Conservation (phyloP, 179 eudicot species). For the Heliamphora pulchella region DNA sequence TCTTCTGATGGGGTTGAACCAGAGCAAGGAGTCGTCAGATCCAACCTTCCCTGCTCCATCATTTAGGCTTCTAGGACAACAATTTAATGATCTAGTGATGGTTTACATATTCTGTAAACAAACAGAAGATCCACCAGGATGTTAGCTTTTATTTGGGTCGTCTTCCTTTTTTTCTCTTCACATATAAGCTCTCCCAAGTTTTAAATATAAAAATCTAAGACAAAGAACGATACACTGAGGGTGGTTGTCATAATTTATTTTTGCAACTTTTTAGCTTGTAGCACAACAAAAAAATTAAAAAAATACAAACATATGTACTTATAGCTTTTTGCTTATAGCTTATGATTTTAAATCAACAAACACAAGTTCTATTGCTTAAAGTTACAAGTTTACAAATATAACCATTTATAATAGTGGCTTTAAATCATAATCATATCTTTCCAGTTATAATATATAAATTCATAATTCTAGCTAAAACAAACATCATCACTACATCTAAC, state of each 20-base stretch:
- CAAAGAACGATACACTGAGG: background rate
- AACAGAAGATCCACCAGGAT: background rate
- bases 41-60: conserved; percentile 39
- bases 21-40: conserved; percentile 28
- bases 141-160: background rate
- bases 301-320: no score
- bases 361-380: no score
- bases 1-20: conserved; percentile 89
- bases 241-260: no score
- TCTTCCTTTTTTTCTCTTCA: background rate
- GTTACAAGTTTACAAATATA: no score
- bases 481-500: background rate
- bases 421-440: no score
- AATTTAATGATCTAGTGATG: background rate
- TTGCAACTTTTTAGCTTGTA: no score
- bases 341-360: no score
- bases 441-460: no score
- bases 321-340: no score
- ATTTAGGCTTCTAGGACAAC: background rate
- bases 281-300: no score
- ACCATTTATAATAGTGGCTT: no score
- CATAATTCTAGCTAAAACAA: no score
- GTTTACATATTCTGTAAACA: background rate
- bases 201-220: background rate
- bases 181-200: background rate